Conservation (phyloP, 2,329 filamentous ascomycete species). For the Aspergillus vadensis region DNA sequence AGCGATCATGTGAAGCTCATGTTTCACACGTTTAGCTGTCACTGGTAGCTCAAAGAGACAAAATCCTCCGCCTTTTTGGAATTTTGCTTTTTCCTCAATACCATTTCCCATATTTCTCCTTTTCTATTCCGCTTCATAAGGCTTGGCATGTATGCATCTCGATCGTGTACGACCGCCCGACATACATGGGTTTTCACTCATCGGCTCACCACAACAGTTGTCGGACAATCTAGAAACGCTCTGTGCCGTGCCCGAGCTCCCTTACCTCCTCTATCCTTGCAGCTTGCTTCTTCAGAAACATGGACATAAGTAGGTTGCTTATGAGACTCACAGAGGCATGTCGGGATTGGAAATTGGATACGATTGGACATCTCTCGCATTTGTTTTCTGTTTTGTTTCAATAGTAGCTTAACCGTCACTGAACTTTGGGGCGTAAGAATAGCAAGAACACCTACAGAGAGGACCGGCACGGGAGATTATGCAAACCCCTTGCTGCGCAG, state of each 20-base stretch:
- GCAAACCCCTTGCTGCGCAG: not conserved
- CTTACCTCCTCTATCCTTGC: not conserved
- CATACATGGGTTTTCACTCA: too few relatives aligned
- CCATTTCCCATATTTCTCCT: not conserved
- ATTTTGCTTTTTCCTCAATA: not conserved
- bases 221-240: not conserved
- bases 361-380: not conserved
- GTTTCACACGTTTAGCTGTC: not conserved
- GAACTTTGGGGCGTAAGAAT: not conserved
- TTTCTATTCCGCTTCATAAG: not conserved
- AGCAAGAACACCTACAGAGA: not conserved
- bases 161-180: not conserved
- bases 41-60: not conserved
- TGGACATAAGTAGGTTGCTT: not conserved
- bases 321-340: not conserved
- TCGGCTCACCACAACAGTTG: too few relatives aligned
- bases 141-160: constrained; percentile 1
- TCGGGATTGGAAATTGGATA: not conserved
- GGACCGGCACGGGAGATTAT: not conserved
- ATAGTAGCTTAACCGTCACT: not conserved
- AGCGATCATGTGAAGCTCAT: not conserved
- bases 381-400: not conserved
- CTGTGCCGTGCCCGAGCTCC: not conserved
- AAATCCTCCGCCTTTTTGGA: constrained; percentile 6
- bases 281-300: not conserved